Evolutionary conservation across 192 early-diverging fungal genomes (phyloP).

Genomic region (Mycoemilia scoparia): DNA sequence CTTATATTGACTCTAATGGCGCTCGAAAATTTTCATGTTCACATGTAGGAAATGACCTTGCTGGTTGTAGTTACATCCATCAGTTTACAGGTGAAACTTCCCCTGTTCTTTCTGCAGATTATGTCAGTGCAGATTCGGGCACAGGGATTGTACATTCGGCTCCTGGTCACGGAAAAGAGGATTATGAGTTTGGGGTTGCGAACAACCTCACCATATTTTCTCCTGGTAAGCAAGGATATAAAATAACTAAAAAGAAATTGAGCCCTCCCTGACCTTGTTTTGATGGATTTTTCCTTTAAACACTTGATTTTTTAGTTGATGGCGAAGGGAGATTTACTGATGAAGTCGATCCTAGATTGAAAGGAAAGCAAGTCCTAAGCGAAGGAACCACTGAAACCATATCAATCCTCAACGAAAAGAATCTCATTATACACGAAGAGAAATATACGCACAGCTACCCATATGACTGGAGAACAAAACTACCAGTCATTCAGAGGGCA

Average conservation of each 20-base stretch:
- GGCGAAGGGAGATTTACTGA: conserved; percentile 45
- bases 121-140: conserved; percentile 53
- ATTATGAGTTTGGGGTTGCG: conserved; percentile 44
- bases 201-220: conserved; percentile 39
- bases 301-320: conserved; percentile 31
- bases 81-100: too few species aligned
- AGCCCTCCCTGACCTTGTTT: too few species aligned
- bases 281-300: neutral
- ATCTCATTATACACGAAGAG: conserved; percentile 29
- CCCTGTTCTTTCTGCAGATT: conserved; percentile 42
- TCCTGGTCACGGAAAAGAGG: conserved; percentile 69
- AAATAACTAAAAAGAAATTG: too few species aligned
- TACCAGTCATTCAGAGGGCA: conserved; percentile 56
- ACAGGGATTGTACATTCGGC: conserved; percentile 71
- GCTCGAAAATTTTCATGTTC: too few species aligned
- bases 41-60: too few species aligned
- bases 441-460: conserved; percentile 55
- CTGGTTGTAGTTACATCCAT: too few species aligned
- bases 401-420: conserved; percentile 20
- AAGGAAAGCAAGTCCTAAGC: conserved; percentile 37
- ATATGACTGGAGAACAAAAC: conserved; percentile 72
- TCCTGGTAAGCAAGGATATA: too few species aligned
- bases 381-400: conserved; percentile 41
- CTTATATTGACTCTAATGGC: too few species aligned
- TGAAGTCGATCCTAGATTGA: conserved; percentile 40